Evolutionary conservation across 176 grass and related monocot genomes (phyloP).

Genomic region (Oryza glumipatula): DNA sequence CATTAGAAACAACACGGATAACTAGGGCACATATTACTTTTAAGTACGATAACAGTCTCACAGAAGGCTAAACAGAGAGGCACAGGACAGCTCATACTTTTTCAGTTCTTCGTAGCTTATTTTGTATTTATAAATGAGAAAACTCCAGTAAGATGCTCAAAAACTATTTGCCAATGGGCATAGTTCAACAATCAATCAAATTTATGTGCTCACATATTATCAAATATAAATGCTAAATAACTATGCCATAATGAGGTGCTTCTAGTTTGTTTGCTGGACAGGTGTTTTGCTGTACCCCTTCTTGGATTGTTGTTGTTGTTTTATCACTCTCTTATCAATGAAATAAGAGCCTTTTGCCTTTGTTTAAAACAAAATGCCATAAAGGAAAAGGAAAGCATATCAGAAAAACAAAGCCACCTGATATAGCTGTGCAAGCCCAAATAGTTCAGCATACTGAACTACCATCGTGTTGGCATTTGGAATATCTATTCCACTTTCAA

Average conservation of each 20-base stretch:
- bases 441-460: slow-evolving; percentile 82
- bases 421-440: slow-evolving; percentile 91
- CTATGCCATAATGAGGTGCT: not conserved
- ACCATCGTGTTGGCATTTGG: slow-evolving; percentile 92
- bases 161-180: not conserved
- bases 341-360: not conserved
- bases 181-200: not conserved
- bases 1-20: slow-evolving; percentile 5
- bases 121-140: not conserved
- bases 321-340: not conserved
- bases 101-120: not conserved
- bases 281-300: not conserved
- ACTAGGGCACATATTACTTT: not conserved
- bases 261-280: not conserved
- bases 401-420: slow-evolving; percentile 65
- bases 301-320: not conserved
- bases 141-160: not conserved
- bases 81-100: not conserved
- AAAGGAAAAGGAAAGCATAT: not conserved
- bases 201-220: not conserved
- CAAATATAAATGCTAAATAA: not conserved
- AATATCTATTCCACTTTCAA: slow-evolving; percentile 98
- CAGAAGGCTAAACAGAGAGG: not conserved
- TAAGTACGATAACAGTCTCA: not conserved
- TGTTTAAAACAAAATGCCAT: not conserved